Conservation (phyloP, 306 rosid genomes). For the Pterocarpus macrocarpus region DNA sequence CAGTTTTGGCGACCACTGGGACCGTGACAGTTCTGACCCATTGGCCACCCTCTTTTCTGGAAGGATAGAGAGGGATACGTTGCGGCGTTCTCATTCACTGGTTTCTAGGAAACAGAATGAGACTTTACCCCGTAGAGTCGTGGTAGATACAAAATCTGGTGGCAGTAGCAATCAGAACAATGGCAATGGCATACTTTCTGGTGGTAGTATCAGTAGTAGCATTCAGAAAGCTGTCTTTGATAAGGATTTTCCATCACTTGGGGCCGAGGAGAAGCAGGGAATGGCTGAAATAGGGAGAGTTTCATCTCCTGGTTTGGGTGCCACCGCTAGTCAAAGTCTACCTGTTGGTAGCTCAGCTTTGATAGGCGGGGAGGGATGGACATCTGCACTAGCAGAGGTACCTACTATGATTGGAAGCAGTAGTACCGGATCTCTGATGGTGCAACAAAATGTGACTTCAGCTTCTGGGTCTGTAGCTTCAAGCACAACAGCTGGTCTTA, state of each 20-base stretch:
- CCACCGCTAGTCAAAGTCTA: constrained; percentile 72
- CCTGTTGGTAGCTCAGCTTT: constrained; percentile 83
- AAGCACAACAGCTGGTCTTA: constrained; percentile 68
- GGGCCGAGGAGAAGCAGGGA: constrained; percentile 85
- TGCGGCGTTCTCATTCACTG: constrained; percentile 88
- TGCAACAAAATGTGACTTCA: constrained; percentile 61
- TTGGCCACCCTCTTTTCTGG: constrained; percentile 63
- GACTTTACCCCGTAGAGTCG: constrained; percentile 61
- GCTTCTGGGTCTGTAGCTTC: constrained; percentile 57
- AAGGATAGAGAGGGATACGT: constrained; percentile 81
- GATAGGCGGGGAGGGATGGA: constrained; percentile 96
- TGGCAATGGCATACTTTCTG: constrained; percentile 73
- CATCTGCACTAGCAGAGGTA: constrained; percentile 91
- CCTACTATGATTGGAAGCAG: constrained; percentile 74
- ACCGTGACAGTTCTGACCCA: constrained; percentile 75
- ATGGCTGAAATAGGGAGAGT: constrained; percentile 77
- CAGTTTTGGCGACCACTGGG: constrained; percentile 78
- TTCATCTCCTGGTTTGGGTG: constrained; percentile 82
- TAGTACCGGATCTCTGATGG: constrained; percentile 64
- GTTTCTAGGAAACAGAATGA: constrained; percentile 84
- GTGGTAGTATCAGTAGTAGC: constrained; percentile 59
- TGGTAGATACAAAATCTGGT: constrained; percentile 63
- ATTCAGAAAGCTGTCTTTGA: constrained; percentile 87
- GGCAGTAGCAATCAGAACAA: constrained; percentile 60
- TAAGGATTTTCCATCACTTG: constrained; percentile 94